Percentiles rank a stretch among this genome's conserved stretches.
Conservation (phyloP, 1,139 yeast species). For the Keqinozyma sinolaborantium region DNA sequence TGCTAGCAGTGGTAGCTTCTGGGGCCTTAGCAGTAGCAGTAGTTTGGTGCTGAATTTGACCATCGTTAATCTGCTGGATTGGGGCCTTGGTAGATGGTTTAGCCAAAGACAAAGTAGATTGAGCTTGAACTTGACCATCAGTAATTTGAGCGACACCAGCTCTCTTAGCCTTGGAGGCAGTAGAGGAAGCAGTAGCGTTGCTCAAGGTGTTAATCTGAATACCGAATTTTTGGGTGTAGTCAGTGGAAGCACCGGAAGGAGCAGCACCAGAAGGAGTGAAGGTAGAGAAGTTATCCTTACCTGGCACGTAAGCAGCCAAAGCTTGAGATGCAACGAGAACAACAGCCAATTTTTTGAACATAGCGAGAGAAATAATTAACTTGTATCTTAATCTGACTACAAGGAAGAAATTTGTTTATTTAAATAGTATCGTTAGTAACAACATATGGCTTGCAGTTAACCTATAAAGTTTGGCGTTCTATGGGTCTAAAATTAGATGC, state of each 20-base stretch:
- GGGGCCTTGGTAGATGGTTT: conserved; percentile 19
- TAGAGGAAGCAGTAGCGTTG: conserved; percentile 16
- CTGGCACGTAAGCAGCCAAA: conserved; percentile 62
- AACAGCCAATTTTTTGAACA: conserved; percentile 10
- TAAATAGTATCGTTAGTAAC: no score
- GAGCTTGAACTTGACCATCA: conserved; percentile 29
- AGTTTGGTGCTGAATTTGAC: conserved; percentile 33
- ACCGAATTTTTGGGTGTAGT: conserved; percentile 62
- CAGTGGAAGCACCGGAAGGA: conserved; percentile 58
- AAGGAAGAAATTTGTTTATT: no score
- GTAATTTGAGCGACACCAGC: conserved; percentile 26
- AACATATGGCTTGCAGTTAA: no score
- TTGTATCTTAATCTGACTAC: no score
- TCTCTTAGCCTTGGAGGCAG: conserved; percentile 23
- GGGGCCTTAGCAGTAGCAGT: conserved; percentile 15
- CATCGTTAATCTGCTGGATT: conserved; percentile 34
- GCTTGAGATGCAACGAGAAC: conserved; percentile 43
- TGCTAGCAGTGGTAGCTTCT: conserved; percentile 21
- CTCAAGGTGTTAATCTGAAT: conserved; percentile 58
- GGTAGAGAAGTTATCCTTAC: conserved; percentile 73
- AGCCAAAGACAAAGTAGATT: conserved; percentile 21
- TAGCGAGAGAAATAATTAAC: no score
- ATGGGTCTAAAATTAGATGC: no score
- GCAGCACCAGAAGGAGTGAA: conserved; percentile 58
- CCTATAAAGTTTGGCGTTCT: no score